Base-by-base conservation (phyloP, 2,329 filamentous ascomycete genomes). In the Aspergillus novoparasiticus region DNA sequence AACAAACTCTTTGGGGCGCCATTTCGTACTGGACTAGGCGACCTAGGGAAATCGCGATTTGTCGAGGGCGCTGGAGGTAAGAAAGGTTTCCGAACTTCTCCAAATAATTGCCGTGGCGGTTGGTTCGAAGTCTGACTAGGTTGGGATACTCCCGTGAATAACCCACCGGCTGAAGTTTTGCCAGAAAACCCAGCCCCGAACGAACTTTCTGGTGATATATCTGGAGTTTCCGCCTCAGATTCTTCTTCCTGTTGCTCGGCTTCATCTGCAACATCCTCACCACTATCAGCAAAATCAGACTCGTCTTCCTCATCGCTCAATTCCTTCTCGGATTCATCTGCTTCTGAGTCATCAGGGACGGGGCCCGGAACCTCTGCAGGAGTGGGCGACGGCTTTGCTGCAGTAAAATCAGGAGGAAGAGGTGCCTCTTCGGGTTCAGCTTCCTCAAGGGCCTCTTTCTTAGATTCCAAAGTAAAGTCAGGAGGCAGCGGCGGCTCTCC, bases 1-100 rank as follows among this genome's bases (percentile, higher is more conserved):
- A 79, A 65, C 3, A 69, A 64, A 28, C 71, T 73, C 58, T 71
- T 72, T 41, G 72, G 66, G 30, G 67, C 62, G 12, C 67, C 66
- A 19, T 71, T 63, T 26, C 81, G 78, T n/a, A 81, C 74, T 10
- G 82, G 81, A 60, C 81, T 83, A 5, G 81, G 81, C 11, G 81
- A 83, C 30, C 81, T 74, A 28, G 79, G 79, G 58, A 74, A 75
- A 65, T 80, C 74, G 26, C 68, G 69, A 46, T 67, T 68, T 36
- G 30, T 66, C 65, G 75, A 71, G 39, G 72, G 73, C 39, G 55
- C 65, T 36, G 79, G 76, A 23, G 77, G 77, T 60, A 78, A 79
- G 46, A 72, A 68, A 23, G 70, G 80, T 61, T 79, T 77, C 11
- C 72, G 65, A 41, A 82, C 75, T 64, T 83, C 81, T 21, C 81